Evolutionary conservation across 805 yeast species (phyloP), one percentile per base, ranked within the genome.

Genomic region (Middelhovenomyces tepae): DNA sequence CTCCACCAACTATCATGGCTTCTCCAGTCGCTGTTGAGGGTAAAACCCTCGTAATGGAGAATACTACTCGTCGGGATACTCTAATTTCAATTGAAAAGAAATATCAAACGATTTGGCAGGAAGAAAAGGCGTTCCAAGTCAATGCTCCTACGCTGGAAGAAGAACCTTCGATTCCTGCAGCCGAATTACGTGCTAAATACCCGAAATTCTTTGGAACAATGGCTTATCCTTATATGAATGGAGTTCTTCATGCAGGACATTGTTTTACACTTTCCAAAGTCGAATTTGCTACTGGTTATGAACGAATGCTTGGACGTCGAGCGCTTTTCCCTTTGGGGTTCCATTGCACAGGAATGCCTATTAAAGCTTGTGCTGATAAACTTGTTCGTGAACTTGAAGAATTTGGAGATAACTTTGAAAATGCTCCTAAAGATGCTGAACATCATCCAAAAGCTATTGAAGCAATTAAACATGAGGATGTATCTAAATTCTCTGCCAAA

Each of bases 291-390:
- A 69, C 82, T 36, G 97, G 97, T 35, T 91, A 80, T 54, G 95
- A 91, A 66, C 77, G 96, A 63, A 81, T 91, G 89, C 71, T 71
- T 53, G 97, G 96, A 46, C 84, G 80, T 62, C 73, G 81, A 49
- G 95, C 95, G 22, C 65, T 87, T 40, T 91, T 84, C 65, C 97
- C 98, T 32, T 70, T 91, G 37, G 98, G 98, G 31, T 91, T 89
- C 79, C 98, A 91, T 63, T 91, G 98, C 72, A 91, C 98, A 22
- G 98, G 98, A 69, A 81, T 91, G 95, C 97, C 98, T 35, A 91
- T 91, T 57, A 61, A 59, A 51, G 89, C 97, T 18, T 73, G 95
- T 51, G 97, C 98, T 31, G 98, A 89, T 63, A 89, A 91, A 63
- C 71, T 91, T 54, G 75, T 74, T 54, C 77, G 98, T 59, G 98